Conservation (phyloP, 805 yeast genomes). For the Barnettozyma sp. region DNA sequence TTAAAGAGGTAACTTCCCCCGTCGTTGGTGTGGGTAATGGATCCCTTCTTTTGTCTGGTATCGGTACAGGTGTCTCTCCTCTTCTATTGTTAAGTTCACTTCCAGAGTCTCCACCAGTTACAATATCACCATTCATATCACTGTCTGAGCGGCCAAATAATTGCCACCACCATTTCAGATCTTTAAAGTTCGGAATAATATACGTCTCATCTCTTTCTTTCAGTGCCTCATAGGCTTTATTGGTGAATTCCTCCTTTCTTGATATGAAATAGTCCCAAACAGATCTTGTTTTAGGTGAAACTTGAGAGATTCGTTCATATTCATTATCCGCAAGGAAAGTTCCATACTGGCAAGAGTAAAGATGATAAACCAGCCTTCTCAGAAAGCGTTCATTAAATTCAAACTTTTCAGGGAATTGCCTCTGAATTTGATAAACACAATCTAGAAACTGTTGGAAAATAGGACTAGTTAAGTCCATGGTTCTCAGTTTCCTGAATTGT, state of each 20-base stretch:
- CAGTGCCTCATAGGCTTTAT: slow-evolving; percentile 33
- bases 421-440: slow-evolving; percentile 70
- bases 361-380: slow-evolving; percentile 77
- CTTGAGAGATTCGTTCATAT: slow-evolving; percentile 41
- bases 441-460: slow-evolving; percentile 92
- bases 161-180: slow-evolving; percentile 86
- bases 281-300: slow-evolving; percentile 53
- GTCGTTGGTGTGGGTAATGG: too few species aligned
- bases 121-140: slow-evolving; percentile 42
- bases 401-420: slow-evolving; percentile 66
- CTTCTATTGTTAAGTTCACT: slow-evolving; percentile 7
- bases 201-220: slow-evolving; percentile 25
- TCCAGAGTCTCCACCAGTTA: neutral
- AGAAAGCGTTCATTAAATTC: slow-evolving; percentile 87
- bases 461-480: slow-evolving; percentile 69
- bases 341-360: slow-evolving; percentile 93
- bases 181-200: slow-evolving; percentile 54
- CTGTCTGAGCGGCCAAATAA: slow-evolving; percentile 69
- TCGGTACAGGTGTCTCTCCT: neutral
- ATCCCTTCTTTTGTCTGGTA: neutral
- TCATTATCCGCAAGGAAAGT: slow-evolving; percentile 78
- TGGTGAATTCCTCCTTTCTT: slow-evolving; percentile 61
- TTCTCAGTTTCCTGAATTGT: slow-evolving; percentile 42
- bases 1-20: too few species aligned
- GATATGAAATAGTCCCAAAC: slow-evolving; percentile 94